phyloP scores from a whole-genome alignment of 495 filamentous ascomycete genomes.

The Friedmanniomyces endolithicus region DNA sequence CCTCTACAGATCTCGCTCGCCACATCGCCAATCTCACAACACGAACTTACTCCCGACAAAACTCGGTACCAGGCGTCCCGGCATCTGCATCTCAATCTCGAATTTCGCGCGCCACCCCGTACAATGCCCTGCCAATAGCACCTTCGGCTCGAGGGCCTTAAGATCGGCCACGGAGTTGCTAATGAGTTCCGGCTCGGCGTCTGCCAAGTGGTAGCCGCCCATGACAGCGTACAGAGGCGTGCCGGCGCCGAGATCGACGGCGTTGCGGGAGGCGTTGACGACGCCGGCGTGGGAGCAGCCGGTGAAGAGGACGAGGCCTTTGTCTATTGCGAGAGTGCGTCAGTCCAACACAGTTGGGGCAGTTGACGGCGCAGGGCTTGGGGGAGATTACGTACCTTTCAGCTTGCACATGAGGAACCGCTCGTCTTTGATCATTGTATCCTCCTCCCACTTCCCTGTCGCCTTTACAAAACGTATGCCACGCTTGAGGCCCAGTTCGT shows the following conservation, averaged over 20 bases:
- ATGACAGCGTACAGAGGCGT: slow-evolving; percentile 45
- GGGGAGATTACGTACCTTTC: slow-evolving; percentile 33
- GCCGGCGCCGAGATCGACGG: slow-evolving; percentile 31
- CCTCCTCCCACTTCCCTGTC: slow-evolving; percentile 40
- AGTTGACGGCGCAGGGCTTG: neutral
- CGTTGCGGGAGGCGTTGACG: slow-evolving; percentile 43
- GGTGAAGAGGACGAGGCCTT: slow-evolving; percentile 49
- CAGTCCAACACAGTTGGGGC: neutral
- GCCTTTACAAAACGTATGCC: slow-evolving; percentile 38
- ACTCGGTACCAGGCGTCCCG: slow-evolving; percentile 43
- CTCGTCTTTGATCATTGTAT: slow-evolving; percentile 46
- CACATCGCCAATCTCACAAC: slow-evolving; percentile 3
- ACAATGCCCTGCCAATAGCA: slow-evolving; percentile 49
- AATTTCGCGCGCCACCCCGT: slow-evolving; percentile 52
- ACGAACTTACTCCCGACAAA: slow-evolving; percentile 42
- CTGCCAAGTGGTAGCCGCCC: slow-evolving; percentile 49
- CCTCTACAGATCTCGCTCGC: no score
- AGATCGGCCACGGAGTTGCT: slow-evolving; percentile 40
- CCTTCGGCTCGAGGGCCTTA: slow-evolving; percentile 39
- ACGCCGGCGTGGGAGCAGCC: slow-evolving; percentile 52
- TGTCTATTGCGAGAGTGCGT: slow-evolving; percentile 21
- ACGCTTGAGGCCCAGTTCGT: slow-evolving; percentile 41
- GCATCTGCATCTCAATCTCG: slow-evolving; percentile 45
- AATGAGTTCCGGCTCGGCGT: slow-evolving; percentile 35
- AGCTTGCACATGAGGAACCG: slow-evolving; percentile 47